These are phyloP conservation scores for Xylariales sp. DNA, from an alignment of 2,329 filamentous ascomycete species.

Conservation along the genomic window DNA sequence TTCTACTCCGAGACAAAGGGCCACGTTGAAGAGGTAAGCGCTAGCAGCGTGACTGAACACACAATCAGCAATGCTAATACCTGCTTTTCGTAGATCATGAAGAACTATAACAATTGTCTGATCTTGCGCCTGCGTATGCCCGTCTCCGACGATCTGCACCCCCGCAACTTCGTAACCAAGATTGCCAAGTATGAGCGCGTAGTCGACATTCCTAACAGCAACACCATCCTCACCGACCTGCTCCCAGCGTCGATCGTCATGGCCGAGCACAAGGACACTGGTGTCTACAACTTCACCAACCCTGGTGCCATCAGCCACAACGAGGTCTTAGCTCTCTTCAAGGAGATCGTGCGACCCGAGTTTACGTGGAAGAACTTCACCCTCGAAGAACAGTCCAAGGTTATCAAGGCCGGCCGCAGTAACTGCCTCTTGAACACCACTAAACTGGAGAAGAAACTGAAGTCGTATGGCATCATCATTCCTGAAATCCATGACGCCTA, in stretches of 20 bases:
- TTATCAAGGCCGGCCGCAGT: conserved; percentile 63
- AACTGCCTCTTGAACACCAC: conserved; percentile 62
- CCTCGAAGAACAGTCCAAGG: conserved; percentile 61
- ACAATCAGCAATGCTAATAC: background rate
- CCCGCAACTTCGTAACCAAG: conserved; percentile 67
- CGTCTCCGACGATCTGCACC: conserved; percentile 62
- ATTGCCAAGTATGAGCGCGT: conserved; percentile 61
- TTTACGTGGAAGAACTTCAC: conserved; percentile 64
- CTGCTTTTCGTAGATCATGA: conserved; percentile 51
- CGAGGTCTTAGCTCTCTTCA: conserved; percentile 60
- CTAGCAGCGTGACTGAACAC: background rate
- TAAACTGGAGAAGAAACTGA: conserved; percentile 57
- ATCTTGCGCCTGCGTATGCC: conserved; percentile 67
- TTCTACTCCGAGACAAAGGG: conserved; percentile 67
- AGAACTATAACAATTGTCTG: conserved; percentile 56
- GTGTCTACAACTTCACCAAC: conserved; percentile 68
- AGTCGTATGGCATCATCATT: conserved; percentile 53
- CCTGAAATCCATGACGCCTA: conserved; percentile 62
- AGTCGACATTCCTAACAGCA: conserved; percentile 65
- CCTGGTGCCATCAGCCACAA: conserved; percentile 69
- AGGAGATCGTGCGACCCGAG: conserved; percentile 55
- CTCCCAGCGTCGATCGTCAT: conserved; percentile 57
- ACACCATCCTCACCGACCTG: conserved; percentile 61
- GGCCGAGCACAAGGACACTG: conserved; percentile 56
- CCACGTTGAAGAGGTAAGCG: conserved; percentile 56